Conservation (phyloP, 129 eudicot species). For the Saussurea involucrata region DNA sequence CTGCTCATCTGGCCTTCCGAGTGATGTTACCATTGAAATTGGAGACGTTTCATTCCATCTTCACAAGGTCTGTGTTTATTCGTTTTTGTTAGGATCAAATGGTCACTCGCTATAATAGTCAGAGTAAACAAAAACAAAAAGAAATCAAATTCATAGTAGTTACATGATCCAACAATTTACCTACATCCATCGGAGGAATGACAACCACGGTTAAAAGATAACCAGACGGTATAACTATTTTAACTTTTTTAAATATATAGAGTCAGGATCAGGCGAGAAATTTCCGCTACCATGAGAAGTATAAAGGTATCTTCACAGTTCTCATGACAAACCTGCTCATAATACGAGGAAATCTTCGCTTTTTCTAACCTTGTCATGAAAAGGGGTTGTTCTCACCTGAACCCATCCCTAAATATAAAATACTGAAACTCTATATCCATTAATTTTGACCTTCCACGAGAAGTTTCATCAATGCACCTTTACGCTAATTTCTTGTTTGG, state of each 20-base stretch:
- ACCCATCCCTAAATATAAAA: not conserved
- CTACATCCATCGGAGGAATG: too few relatives aligned
- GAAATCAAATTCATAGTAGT: not conserved
- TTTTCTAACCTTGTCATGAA: not conserved
- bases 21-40: constrained; percentile 60
- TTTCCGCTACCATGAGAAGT: not conserved
- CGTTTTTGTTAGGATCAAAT: not conserved
- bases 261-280: not conserved
- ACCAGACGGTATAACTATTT: too few relatives aligned
- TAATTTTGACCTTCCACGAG: not conserved
- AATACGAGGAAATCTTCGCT: not conserved
- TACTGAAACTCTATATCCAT: not conserved
- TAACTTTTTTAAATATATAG: too few relatives aligned
- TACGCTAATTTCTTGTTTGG: not conserved
- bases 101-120: not conserved
- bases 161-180: not conserved
- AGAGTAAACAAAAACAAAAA: not conserved
- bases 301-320: not conserved
- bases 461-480: not conserved
- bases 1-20: constrained; percentile 76
- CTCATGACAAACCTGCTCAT: not conserved
- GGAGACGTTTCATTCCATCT: constrained; percentile 68
- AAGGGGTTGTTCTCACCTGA: not conserved
- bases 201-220: too few relatives aligned
- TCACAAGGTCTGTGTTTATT: constrained; percentile 51